Conservation (phyloP, 345 rosid species). For the Eucalyptus curtisii region DNA sequence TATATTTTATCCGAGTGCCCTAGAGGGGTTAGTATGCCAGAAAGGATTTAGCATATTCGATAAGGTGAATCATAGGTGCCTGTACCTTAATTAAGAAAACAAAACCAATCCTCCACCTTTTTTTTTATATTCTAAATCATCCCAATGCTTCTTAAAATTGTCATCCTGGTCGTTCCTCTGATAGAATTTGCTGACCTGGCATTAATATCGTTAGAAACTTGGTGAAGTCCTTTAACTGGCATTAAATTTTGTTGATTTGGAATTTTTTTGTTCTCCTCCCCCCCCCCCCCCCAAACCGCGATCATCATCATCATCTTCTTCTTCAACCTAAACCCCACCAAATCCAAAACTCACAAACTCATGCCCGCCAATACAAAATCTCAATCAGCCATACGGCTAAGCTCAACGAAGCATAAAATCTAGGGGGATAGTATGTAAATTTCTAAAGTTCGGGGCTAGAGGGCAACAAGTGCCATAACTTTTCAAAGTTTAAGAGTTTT, state of each 20-base stretch:
- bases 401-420: background rate
- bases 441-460: background rate
- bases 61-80: background rate
- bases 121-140: background rate
- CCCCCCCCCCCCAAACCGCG: accelerated
- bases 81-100: background rate
- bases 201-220: background rate
- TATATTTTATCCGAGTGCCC: background rate
- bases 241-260: background rate
- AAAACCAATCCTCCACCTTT: background rate
- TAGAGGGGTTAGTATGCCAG: accelerated
- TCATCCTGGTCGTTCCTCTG: background rate
- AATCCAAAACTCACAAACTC: background rate
- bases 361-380: background rate
- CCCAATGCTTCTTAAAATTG: background rate
- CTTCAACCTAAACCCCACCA: background rate
- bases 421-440: background rate
- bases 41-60: background rate
- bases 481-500: background rate
- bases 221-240: background rate
- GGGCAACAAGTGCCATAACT: background rate
- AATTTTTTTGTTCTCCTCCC: background rate
- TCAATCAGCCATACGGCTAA: background rate
- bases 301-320: background rate
- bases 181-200: background rate